These are phyloP conservation scores for Myriosclerotinia scirpicola DNA, from an alignment of 2,329 filamentous ascomycete genomes.

Conservation along the genomic window DNA sequence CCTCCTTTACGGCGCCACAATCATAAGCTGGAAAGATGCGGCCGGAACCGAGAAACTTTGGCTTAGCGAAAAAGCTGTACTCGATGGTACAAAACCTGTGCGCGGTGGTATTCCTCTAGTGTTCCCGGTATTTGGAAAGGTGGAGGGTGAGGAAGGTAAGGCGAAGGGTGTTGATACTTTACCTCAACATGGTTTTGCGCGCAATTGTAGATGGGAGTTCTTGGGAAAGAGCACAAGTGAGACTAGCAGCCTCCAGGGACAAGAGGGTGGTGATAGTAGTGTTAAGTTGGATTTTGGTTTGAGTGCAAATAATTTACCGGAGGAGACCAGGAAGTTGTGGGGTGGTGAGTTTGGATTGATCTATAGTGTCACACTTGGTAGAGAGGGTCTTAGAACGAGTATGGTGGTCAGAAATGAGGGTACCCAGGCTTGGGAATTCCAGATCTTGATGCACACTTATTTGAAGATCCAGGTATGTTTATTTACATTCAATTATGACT, in stretches of 20 bases:
- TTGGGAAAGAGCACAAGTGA: conserved; percentile 78
- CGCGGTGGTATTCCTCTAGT: conserved; percentile 90
- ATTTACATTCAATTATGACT: not conserved
- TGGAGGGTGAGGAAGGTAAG: conserved; percentile 74
- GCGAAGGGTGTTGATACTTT: conserved; percentile 61
- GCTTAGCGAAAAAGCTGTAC: conserved; percentile 73
- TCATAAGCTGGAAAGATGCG: conserved; percentile 88
- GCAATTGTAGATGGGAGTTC: conserved; percentile 88
- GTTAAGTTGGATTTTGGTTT: conserved; percentile 97
- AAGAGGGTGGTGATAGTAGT: conserved; percentile 56
- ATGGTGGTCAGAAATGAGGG: conserved; percentile 90
- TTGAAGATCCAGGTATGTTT: conserved; percentile 70
- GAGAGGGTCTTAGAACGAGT: conserved; percentile 72
- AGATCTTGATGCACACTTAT: conserved; percentile 90
- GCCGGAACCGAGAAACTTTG: conserved; percentile 80
- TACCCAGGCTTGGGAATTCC: conserved; percentile 78
- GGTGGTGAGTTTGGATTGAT: conserved; percentile 84
- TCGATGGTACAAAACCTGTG: conserved; percentile 88
- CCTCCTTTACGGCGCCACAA: conserved; percentile 87
- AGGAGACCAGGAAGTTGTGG: conserved; percentile 72
- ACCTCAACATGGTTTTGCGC: conserved; percentile 92
- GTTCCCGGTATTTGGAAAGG: conserved; percentile 90
- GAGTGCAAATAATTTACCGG: conserved; percentile 67
- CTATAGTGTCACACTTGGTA: conserved; percentile 85
- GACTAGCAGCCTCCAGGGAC: conserved; percentile 29